Conservation (phyloP, 148 eudicot species). For the Spergularia marina region DNA sequence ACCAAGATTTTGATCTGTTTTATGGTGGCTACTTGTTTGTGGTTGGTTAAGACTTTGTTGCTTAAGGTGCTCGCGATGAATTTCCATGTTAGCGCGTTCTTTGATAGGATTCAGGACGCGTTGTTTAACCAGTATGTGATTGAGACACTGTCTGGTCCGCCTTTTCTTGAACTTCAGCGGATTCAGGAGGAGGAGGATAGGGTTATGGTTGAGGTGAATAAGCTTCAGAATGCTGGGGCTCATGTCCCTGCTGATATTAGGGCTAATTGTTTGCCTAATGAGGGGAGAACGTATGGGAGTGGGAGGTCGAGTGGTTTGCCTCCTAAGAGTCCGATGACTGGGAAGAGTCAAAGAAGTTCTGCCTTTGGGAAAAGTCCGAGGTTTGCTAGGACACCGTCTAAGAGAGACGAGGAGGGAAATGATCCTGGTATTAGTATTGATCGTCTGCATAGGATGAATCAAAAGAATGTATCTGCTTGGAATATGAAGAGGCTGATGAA, state of each 20-base stretch:
- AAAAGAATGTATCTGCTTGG: constrained; percentile 92
- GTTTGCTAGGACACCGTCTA: constrained; percentile 37
- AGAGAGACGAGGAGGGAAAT: constrained; percentile 36
- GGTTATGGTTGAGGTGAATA: constrained; percentile 47
- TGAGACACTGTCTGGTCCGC: constrained; percentile 64
- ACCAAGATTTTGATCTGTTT: constrained; percentile 54
- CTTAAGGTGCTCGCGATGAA: constrained; percentile 62
- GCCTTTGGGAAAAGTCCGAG: constrained; percentile 42
- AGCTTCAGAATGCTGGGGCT: constrained; percentile 62
- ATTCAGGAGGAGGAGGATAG: constrained; percentile 62
- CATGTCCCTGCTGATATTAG: constrained; percentile 52
- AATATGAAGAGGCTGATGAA: constrained; percentile 91
- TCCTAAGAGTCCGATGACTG: constrained; percentile 23
- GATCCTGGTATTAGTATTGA: constrained; percentile 63
- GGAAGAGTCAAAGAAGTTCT: constrained; percentile 40
- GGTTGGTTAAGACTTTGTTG: constrained; percentile 64
- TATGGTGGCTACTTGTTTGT: constrained; percentile 53
- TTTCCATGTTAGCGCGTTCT: constrained; percentile 63
- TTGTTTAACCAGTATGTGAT: constrained; percentile 77
- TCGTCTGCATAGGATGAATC: constrained; percentile 72
- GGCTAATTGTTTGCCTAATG: constrained; percentile 48
- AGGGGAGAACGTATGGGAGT: constrained; percentile 36
- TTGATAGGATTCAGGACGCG: constrained; percentile 76
- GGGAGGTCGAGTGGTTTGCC: constrained; percentile 41
- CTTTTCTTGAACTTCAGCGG: constrained; percentile 41